Base-by-base conservation (phyloP, 345 rosid species). In the Citrus australasica region DNA sequence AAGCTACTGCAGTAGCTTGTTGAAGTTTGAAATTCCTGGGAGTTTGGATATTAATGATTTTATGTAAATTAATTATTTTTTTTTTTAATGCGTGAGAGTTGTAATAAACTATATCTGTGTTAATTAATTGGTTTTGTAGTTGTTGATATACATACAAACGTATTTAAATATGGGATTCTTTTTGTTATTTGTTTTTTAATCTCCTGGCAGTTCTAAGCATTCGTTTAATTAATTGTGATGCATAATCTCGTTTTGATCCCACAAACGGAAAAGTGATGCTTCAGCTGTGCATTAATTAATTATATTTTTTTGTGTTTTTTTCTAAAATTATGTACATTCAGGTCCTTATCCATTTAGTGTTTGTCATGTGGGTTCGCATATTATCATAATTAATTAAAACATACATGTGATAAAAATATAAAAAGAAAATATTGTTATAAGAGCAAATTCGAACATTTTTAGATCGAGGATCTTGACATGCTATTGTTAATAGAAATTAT, bases 11-110 rank as follows among this genome's bases (percentile, higher is more conserved):
- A 90, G 90, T 84, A 85, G 84, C 86, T 88, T 92, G 80, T 85
- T 93, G 63, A 87, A 92, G 85, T 91, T 95, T 66, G 93, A 89
- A 35, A 87, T 92, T 82, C 97, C 95, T 2, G 91, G 89, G 71
- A 81, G 87, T 82, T 88, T 93, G 73, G 88, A 83, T 78, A 79
- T 95, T 70, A 86, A 79, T 51, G 96, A 93, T 74, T 92, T 93
- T 82, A 69, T 92, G 89, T 91, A 85, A 81, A 85, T 70, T 56
- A 24, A n/a, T 8, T 56, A 55, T 30, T 38, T 46, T 11, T 42
- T 11, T 11, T 42, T 40, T 40, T 9, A 46, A 33, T 25, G 25
- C 24, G 13, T 59, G 32, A 24, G 30, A 66, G 30, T 66, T 37
- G 38, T 59, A 32, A 53, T 48, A 14, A 79, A 66, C 56, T 76